Evolutionary conservation across 2,329 filamentous ascomycete species (phyloP).

Genomic region (Polytolypa hystricis): DNA sequence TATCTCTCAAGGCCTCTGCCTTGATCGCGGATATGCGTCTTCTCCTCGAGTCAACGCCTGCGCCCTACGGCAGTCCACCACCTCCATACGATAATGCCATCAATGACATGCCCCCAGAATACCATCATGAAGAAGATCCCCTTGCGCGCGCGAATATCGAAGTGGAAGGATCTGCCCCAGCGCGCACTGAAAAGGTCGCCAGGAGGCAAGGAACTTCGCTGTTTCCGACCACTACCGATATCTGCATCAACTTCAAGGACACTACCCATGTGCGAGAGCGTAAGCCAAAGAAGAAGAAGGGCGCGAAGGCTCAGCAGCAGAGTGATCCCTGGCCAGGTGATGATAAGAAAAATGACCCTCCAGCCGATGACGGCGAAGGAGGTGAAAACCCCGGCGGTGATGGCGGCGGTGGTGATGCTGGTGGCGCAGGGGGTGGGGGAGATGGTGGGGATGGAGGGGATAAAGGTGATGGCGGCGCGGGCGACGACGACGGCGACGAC

Average conservation of each 20-base stretch:
- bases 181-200: background rate
- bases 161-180: background rate
- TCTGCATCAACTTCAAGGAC: conserved; percentile 9
- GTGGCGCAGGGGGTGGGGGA: background rate
- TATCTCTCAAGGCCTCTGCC: conserved; percentile 8
- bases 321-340: conserved; percentile 3
- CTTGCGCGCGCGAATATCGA: background rate
- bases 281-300: conserved; percentile 10
- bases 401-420: conserved; percentile 5
- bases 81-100: conserved; percentile 11
- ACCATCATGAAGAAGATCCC: conserved; percentile 6
- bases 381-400: conserved; percentile 6
- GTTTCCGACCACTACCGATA: background rate
- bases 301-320: conserved; percentile 3
- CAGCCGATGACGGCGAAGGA: conserved; percentile 4
- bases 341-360: conserved; percentile 5
- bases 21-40: conserved; percentile 8
- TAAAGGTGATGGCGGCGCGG: conserved; percentile 4
- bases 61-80: conserved; percentile 6
- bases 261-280: conserved; percentile 9
- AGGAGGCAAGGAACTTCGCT: background rate
- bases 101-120: conserved; percentile 23
- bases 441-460: conserved; percentile 2
- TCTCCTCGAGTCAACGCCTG: conserved; percentile 3
- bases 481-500: conserved; percentile 8